Evolutionary conservation across 768 basidiomycete genomes (phyloP).

Genomic region (Tulasnella sp.): DNA sequence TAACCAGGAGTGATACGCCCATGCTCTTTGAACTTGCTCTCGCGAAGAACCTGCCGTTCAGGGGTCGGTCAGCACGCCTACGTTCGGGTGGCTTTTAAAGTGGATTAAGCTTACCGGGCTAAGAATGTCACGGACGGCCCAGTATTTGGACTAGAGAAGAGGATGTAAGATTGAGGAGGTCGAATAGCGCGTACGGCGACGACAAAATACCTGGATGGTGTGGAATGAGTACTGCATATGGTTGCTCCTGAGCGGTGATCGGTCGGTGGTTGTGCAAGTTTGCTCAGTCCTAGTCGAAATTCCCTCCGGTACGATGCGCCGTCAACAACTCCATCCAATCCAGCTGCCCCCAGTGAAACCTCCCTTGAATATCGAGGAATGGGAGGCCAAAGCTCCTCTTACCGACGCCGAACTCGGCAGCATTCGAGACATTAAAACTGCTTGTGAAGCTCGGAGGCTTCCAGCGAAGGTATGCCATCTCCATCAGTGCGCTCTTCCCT

Average conservation of each 20-base stretch:
- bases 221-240: conserved; percentile 28
- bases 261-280: conserved; percentile 20
- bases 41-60: conserved; percentile 73
- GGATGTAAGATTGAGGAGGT: conserved; percentile 64
- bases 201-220: conserved; percentile 29
- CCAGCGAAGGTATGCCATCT: conserved; percentile 62
- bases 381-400: conserved; percentile 80
- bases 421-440: conserved; percentile 57
- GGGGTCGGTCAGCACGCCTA: not conserved
- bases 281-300: conserved; percentile 17
- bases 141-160: conserved; percentile 80
- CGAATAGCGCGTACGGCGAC: not conserved
- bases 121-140: conserved; percentile 91
- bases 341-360: conserved; percentile 36
- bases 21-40: conserved; percentile 99
- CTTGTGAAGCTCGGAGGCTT: conserved; percentile 56
- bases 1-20: conserved; percentile 91
- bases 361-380: conserved; percentile 75
- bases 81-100: not conserved
- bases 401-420: conserved; percentile 64
- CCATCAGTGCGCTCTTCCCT: not conserved
- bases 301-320: conserved; percentile 13
- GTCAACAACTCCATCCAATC: conserved; percentile 17
- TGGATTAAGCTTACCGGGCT: conserved; percentile 62
- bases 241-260: conserved; percentile 15